These are phyloP conservation scores for Decorospora gaudefroyi DNA, from an alignment of 2,329 filamentous ascomycete species.

Conservation along the genomic window DNA sequence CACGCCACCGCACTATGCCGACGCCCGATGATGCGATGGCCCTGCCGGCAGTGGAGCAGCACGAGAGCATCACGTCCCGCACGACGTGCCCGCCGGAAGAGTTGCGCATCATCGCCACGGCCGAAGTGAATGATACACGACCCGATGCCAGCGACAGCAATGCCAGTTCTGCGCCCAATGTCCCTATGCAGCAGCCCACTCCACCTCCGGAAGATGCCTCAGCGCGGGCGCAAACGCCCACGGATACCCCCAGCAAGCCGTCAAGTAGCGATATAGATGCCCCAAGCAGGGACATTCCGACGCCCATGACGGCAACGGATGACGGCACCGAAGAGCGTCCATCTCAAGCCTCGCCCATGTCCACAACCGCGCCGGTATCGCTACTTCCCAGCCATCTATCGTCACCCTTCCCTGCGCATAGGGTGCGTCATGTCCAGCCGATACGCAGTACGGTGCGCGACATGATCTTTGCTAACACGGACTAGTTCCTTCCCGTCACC, in stretches of 20 bases:
- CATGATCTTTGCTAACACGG: slow-evolving; percentile 23
- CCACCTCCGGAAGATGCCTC: slow-evolving; percentile 41
- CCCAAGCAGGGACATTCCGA: slow-evolving; percentile 45
- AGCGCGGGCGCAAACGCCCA: slow-evolving; percentile 19
- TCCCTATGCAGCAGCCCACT: slow-evolving; percentile 42
- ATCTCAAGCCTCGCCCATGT: slow-evolving; percentile 42
- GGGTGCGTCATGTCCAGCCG: slow-evolving; percentile 33
- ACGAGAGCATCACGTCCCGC: slow-evolving; percentile 51
- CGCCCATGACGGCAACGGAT: slow-evolving; percentile 45
- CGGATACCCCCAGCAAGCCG: slow-evolving; percentile 37
- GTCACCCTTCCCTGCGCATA: slow-evolving; percentile 42
- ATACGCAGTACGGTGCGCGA: slow-evolving; percentile 1
- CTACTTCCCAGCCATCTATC: slow-evolving; percentile 34
- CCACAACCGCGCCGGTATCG: slow-evolving; percentile 30
- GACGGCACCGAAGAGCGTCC: slow-evolving; percentile 44
- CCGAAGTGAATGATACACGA: slow-evolving; percentile 43
- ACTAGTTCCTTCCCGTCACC: slow-evolving; percentile 73
- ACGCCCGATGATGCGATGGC: slow-evolving; percentile 53
- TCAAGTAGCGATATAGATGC: slow-evolving; percentile 40
- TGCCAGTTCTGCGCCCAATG: slow-evolving; percentile 20
- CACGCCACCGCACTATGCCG: slow-evolving; percentile 52
- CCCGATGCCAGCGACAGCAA: slow-evolving; percentile 19
- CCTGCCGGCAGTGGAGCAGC: slow-evolving; percentile 48
- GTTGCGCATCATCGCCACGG: slow-evolving; percentile 30
- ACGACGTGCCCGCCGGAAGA: slow-evolving; percentile 58